Conservation (phyloP, 73 alveolate species). For the Paramecium biaurelia region DNA sequence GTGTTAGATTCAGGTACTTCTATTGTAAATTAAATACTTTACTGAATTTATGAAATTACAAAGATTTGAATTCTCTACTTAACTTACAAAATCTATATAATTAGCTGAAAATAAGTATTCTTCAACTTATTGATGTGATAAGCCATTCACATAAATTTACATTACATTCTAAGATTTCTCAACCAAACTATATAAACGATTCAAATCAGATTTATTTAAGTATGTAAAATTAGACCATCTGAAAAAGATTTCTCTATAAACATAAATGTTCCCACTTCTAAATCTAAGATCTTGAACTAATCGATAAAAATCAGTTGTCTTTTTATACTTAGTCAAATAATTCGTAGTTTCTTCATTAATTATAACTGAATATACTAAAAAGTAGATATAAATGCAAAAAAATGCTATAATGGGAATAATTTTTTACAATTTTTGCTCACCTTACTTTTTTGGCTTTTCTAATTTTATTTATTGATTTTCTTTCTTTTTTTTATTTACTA, state of each 20-base stretch:
- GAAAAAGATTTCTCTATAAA: neutral
- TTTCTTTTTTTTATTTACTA: neutral
- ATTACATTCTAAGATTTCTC: neutral
- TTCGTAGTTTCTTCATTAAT: neutral
- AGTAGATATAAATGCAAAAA: neutral
- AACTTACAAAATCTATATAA: neutral
- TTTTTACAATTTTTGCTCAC: neutral
- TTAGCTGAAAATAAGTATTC: neutral
- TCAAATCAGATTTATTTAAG: neutral
- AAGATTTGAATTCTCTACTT: neutral
- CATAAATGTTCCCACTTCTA: slow-evolving; percentile 24
- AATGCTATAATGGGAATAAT: neutral
- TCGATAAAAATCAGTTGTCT: slow-evolving; percentile 35
- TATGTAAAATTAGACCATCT: slow-evolving; percentile 48
- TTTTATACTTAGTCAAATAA: neutral
- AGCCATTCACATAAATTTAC: neutral
- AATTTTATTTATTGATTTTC: neutral
- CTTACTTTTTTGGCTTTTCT: neutral
- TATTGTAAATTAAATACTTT: neutral
- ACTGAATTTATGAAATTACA: neutral
- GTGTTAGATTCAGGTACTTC: neutral
- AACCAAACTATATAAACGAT: neutral
- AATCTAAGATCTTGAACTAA: slow-evolving; percentile 22
- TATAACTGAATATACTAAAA: neutral
- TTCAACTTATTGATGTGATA: neutral